Percentiles rank a stretch among this genome's conserved stretches.
phyloP scores from a whole-genome alignment of 805 yeast genomes.

The Saccharomycopsis javanensis region DNA sequence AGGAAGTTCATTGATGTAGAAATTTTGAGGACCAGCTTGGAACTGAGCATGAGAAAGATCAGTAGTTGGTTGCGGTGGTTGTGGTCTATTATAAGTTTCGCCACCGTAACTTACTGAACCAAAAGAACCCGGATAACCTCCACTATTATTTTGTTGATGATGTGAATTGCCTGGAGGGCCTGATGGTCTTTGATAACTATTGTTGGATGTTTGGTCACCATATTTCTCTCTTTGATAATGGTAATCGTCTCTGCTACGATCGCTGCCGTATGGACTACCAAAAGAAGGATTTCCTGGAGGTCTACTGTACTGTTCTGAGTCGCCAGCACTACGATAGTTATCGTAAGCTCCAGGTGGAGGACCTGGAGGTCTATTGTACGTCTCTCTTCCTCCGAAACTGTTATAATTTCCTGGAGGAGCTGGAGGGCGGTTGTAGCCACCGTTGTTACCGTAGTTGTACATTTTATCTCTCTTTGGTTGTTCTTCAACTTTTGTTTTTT shows the following conservation, averaged over 20 bases:
- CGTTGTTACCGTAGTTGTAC: background rate
- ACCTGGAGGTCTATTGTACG: slow-evolving; percentile 23
- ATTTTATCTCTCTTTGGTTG: background rate
- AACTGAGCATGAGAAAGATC: slow-evolving; percentile 16
- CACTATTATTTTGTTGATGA: background rate
- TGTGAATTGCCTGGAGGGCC: slow-evolving; percentile 23
- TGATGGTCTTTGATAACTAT: slow-evolving; percentile 19
- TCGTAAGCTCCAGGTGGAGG: slow-evolving; percentile 24
- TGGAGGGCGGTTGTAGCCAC: background rate
- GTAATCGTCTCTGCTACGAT: too few relatives aligned
- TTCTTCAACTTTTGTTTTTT: too few relatives aligned
- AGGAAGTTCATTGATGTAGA: slow-evolving; percentile 3
- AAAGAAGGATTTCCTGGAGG: slow-evolving; percentile 18
- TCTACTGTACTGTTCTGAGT: slow-evolving; percentile 9
- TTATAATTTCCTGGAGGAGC: slow-evolving; percentile 1
- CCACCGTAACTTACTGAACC: slow-evolving; percentile 6
- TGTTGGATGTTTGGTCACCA: background rate
- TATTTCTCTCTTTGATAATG: too few relatives aligned
- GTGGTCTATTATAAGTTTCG: slow-evolving; percentile 13
- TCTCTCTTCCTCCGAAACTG: background rate
- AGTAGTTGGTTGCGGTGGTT: slow-evolving; percentile 20
- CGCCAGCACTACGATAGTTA: background rate
- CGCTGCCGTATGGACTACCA: background rate
- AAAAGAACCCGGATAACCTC: background rate
- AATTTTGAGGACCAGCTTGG: slow-evolving; percentile 9